Base-by-base conservation (phyloP, 805 yeast species). In the Metschnikowia gelsemii region DNA sequence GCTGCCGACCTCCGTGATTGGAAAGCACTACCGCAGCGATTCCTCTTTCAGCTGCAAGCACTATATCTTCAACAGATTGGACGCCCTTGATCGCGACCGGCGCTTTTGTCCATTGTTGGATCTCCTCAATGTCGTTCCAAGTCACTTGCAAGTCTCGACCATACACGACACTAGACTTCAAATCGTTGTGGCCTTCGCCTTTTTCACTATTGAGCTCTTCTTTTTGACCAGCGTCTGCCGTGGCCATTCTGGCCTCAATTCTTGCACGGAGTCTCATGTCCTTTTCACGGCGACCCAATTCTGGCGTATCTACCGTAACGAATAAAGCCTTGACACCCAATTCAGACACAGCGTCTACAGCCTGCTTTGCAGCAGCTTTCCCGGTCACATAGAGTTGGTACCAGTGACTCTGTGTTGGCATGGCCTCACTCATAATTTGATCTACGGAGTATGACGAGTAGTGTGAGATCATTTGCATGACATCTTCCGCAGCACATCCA, bases 261-360 rank as follows among this genome's bases (percentile, higher is more conserved):
- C 32, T 12, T 12, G 46, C 43, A 45, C 79, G 72, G 32, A 59
- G 61, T 25, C 62, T 57, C 76, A 74, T 72, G 48, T 80, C 84
- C 11, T 59, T 56, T 16, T 58, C 59, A 52, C 84, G 63, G 3
- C 52, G 41, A 22, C 97, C 97, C 31, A 89, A 71, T 47, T 85
- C 84, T 5, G 96, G 96, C 0, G 96, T 96, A 69, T 89, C 96
- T 6, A 87, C 96, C 0, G 97, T 89, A 50, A 89, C 79, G 57
- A 88, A 88, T 24, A 89, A 69, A 3, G 93, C 96, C 54, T 82
- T 82, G 61, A 86, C 67, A 3, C 51, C 51, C 18, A 35, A 23
- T 37, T 66, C 57, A 59, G 84, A 90, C 12, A 88, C 93, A 53
- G 82, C 81, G 52, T 73, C 71, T n/a, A 89, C 78, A 49, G 84